Evolutionary conservation across 2,329 filamentous ascomycete species (phyloP), one percentile per base, ranked within the genome.

Genomic region (Alternaria triticimaculans): DNA sequence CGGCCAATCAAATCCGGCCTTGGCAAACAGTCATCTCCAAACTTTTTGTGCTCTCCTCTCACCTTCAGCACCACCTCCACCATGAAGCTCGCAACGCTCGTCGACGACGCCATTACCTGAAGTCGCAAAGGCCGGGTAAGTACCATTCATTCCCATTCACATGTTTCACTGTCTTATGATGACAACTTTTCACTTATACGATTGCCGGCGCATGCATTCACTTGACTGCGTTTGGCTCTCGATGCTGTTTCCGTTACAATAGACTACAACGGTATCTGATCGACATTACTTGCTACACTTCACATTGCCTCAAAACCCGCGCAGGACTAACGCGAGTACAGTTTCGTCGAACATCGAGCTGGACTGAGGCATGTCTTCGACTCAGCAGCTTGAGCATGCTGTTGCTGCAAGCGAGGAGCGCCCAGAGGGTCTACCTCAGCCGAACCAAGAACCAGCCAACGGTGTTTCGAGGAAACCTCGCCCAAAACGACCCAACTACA

Each of bases 401-500:
- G 61, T 54, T 20, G 37, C 55, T 45, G 56, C 60, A 58, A 49
- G 46, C 56, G 63, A 60, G 3, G 28, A 55, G 49, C 56, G 60
- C n/a, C 49, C 64, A 25, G 62, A 56, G 44, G 57, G 60, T 51
- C 51, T 58, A 43, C 48, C 60, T 20, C 53, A 53, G 21, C 59
- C 66, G 20, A 54, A 48, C 37, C 64, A 62, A 58, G 66, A 69
- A 60, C 53, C 62, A 51, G 48, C 69, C 66, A 67, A 69, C 62
- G 62, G 62, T 57, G 60, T 58, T 48, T 63, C 67, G 57, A 72
- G 63, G 63, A 76, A 72, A 56, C 72, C 75, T 51, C 75, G 76
- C 50, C 72, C 67, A 61, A 75, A 68, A 59, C 68, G 76, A 62
- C 83, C 90, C 56, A 90, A 90, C 72, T 90, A 88, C 78, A 89